These are phyloP conservation scores for Xerocomus nothofagi DNA, from an alignment of 1,284 basidiomycete genomes.

Conservation along the genomic window DNA sequence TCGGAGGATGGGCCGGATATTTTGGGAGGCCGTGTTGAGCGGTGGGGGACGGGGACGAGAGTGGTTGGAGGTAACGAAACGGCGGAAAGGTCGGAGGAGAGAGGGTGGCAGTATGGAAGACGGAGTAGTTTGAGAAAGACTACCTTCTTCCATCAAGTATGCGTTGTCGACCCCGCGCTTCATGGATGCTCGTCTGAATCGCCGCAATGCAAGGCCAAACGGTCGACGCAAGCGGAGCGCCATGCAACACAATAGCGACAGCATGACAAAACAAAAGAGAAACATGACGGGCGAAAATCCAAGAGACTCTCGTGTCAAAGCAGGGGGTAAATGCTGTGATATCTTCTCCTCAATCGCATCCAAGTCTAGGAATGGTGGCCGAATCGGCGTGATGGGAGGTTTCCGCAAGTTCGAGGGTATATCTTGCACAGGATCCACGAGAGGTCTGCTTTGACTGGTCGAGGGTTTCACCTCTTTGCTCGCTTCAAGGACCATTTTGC, in stretches of 20 bases:
- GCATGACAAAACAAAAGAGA: constrained; percentile 50
- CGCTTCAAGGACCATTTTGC: constrained; percentile 97
- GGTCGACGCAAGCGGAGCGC: constrained; percentile 57
- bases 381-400: constrained; percentile 59
- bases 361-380: constrained; percentile 59
- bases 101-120: constrained; percentile 31
- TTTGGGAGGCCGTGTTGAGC: constrained; percentile 27
- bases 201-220: constrained; percentile 48
- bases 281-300: constrained; percentile 69
- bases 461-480: constrained; percentile 74
- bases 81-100: constrained; percentile 43
- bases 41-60: constrained; percentile 33
- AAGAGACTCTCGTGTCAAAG: constrained; percentile 57
- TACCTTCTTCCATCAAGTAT: constrained; percentile 64
- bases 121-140: constrained; percentile 31
- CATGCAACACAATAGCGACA: constrained; percentile 43
- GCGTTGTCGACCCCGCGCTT: constrained; percentile 42
- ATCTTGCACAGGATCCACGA: constrained; percentile 70
- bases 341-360: constrained; percentile 61
- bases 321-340: constrained; percentile 60
- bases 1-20: constrained; percentile 20
- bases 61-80: constrained; percentile 35
- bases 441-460: constrained; percentile 47
- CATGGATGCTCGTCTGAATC: constrained; percentile 40
- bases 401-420: constrained; percentile 46